phyloP scores from a whole-genome alignment of 2,329 filamentous ascomycete species.

The Clonostachys sp. region DNA sequence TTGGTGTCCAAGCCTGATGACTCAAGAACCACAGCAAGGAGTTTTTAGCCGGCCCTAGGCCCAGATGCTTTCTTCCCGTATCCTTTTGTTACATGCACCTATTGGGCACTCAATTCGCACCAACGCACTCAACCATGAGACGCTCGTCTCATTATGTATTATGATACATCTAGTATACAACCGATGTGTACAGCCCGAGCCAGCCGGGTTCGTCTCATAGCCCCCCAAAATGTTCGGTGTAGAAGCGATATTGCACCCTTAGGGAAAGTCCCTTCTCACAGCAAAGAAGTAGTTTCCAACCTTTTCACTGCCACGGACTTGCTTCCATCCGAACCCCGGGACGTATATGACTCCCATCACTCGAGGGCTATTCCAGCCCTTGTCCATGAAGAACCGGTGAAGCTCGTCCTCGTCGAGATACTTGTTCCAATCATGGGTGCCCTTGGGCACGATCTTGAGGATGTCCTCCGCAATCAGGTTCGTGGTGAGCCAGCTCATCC shows the following conservation, averaged over 20 bases:
- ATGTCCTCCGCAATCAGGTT: constrained; percentile 89
- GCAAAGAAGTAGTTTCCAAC: constrained; percentile 97
- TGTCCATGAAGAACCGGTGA: constrained; percentile 44
- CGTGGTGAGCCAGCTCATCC: constrained; percentile 86
- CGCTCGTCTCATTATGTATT: too few species aligned
- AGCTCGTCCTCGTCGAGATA: constrained; percentile 88
- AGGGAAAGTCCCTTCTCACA: constrained; percentile 44
- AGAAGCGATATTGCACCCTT: background rate
- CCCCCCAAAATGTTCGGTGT: too few species aligned
- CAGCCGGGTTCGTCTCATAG: too few species aligned
- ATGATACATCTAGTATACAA: too few species aligned
- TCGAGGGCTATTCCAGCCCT: constrained; percentile 54
- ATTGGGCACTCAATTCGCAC: too few species aligned
- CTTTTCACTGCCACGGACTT: constrained; percentile 74
- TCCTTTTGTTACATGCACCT: too few species aligned
- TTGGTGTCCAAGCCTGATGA: too few species aligned
- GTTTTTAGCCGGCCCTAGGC: too few species aligned
- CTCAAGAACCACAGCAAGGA: too few species aligned
- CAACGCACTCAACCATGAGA: too few species aligned
- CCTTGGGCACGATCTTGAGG: constrained; percentile 79
- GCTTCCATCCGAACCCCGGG: constrained; percentile 85
- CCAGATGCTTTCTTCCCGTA: too few species aligned
- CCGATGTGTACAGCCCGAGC: too few species aligned
- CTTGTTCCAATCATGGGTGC: constrained; percentile 95
- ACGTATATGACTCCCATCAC: constrained; percentile 86